These are phyloP conservation scores for Nakazawaea peltata DNA, from an alignment of 805 yeast species.

Conservation along the genomic window DNA sequence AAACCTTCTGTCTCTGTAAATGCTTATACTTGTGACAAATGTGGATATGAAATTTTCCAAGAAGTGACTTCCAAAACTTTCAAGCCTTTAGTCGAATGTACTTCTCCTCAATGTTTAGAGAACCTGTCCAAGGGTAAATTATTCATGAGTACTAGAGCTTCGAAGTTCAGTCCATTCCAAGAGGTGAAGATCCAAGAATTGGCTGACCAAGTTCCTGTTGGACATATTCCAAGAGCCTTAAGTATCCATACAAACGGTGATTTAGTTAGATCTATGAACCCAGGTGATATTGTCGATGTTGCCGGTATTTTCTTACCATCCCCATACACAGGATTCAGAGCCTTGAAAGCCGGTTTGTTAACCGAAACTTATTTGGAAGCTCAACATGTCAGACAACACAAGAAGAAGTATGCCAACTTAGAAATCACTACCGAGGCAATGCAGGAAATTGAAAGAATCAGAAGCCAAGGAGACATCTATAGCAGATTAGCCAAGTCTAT, in stretches of 20 bases:
- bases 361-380: conserved; percentile 93
- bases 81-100: conserved; percentile 83
- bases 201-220: conserved; percentile 95
- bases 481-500: conserved; percentile 76
- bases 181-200: conserved; percentile 93
- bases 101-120: conserved; percentile 67
- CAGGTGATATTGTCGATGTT: conserved; percentile 93
- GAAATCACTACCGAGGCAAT: conserved; percentile 51
- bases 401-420: conserved; percentile 70
- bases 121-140: conserved; percentile 85
- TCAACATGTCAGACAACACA: conserved; percentile 79
- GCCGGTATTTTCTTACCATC: conserved; percentile 89
- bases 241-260: conserved; percentile 88
- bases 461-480: conserved; percentile 63
- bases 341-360: conserved; percentile 83
- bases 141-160: conserved; percentile 90
- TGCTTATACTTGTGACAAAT: conserved; percentile 95
- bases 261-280: conserved; percentile 75
- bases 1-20: conserved; percentile 86
- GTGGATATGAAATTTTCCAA: conserved; percentile 95
- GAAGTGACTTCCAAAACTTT: conserved; percentile 82
- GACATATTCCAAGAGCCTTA: conserved; percentile 89
- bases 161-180: conserved; percentile 91
- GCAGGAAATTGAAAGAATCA: conserved; percentile 45
- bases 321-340: conserved; percentile 94